Evolutionary conservation across 1,139 yeast species (phyloP).

Genomic region (Suhomyces anneliseae): DNA sequence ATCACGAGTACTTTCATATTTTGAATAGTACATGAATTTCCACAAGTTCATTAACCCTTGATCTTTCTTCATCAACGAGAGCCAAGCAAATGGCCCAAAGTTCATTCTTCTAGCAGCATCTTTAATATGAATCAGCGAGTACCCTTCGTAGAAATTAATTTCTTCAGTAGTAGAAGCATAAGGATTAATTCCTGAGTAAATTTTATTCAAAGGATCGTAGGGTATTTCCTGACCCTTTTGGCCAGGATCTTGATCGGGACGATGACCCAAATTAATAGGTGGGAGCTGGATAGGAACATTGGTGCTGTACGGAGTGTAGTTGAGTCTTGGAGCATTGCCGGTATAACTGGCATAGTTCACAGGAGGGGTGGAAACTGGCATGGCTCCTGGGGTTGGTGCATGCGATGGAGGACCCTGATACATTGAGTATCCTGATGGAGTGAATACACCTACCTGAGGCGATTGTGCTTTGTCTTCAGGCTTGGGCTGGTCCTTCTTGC

Average conservation of each 20-base stretch:
- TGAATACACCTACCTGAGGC: neutral
- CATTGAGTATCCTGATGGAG: slow-evolving; percentile 1
- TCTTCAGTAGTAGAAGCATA: slow-evolving; percentile 14
- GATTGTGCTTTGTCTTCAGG: neutral
- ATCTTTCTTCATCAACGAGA: slow-evolving; percentile 28
- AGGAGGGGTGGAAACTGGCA: neutral
- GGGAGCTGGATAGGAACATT: slow-evolving; percentile 13
- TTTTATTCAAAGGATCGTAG: slow-evolving; percentile 10
- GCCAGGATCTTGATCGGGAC: neutral
- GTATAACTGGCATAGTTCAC: neutral
- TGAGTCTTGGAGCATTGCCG: neutral
- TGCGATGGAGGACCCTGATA: neutral
- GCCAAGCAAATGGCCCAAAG: slow-evolving; percentile 34
- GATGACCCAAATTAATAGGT: slow-evolving; percentile 8
- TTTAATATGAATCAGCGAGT: slow-evolving; percentile 25
- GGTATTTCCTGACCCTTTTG: neutral
- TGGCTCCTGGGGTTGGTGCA: neutral
- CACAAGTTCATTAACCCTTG: slow-evolving; percentile 17
- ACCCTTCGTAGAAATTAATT: slow-evolving; percentile 23
- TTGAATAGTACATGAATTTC: slow-evolving; percentile 13
- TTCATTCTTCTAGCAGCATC: slow-evolving; percentile 20
- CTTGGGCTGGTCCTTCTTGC: slow-evolving; percentile 15
- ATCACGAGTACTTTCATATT: slow-evolving; percentile 1
- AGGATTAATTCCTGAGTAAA: slow-evolving; percentile 30
- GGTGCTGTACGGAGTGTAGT: slow-evolving; percentile 1